Percentiles rank a stretch among this genome's conserved stretches.
Conservation (phyloP, 176 grass and related monocot species). For the Tuctoria greenei region DNA sequence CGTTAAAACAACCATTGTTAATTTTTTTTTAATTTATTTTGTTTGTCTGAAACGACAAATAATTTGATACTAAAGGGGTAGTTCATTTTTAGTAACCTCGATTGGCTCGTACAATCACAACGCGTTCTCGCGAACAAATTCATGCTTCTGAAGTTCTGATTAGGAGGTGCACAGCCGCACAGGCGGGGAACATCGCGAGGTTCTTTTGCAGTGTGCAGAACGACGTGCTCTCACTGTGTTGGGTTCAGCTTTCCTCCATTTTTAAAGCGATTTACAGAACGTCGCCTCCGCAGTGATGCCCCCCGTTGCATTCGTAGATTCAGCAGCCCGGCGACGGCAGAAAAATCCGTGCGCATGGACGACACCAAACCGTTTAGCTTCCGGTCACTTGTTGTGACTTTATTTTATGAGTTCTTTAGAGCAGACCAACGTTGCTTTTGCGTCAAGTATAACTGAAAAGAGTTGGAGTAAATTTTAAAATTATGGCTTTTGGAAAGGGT, state of each 20-base stretch:
- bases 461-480: neutral
- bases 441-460: neutral
- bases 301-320: neutral
- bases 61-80: too few relatives aligned
- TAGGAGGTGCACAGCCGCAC: neutral
- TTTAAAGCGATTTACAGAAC: neutral
- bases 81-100: too few relatives aligned
- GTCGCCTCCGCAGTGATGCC: neutral
- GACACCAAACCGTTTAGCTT: slow-evolving; percentile 22
- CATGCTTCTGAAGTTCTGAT: neutral
- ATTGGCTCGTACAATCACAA: neutral
- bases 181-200: neutral
- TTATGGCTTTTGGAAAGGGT: too few relatives aligned
- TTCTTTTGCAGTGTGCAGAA: neutral
- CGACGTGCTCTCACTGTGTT: neutral
- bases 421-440: slow-evolving; percentile 15
- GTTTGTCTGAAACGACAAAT: too few relatives aligned
- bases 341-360: slow-evolving; percentile 20
- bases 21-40: too few relatives aligned
- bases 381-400: neutral
- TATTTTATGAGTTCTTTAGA: slow-evolving; percentile 15
- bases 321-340: neutral
- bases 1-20: too few relatives aligned
- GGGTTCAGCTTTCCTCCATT: slow-evolving; percentile 19
- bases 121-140: neutral